phyloP scores from a whole-genome alignment of 2,329 filamentous ascomycete species.

The Trichoderma sp. region DNA sequence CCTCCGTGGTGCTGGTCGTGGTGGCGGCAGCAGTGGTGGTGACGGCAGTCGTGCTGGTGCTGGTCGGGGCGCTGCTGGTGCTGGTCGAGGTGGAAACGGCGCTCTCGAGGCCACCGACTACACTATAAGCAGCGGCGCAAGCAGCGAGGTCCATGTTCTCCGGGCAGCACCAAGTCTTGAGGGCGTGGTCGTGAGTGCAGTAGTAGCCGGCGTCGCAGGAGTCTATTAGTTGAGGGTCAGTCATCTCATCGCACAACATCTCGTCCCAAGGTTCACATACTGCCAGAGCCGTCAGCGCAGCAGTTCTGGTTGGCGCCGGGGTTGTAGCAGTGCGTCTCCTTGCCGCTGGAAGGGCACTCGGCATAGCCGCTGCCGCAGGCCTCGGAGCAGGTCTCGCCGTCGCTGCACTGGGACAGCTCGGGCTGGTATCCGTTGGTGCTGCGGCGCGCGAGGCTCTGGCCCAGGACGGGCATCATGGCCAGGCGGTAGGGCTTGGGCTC shows the following conservation, averaged over 20 bases:
- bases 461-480: constrained; percentile 42
- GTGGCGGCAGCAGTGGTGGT: constrained; percentile 32
- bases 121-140: constrained; percentile 57
- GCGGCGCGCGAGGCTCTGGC: constrained; percentile 49
- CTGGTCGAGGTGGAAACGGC: constrained; percentile 40
- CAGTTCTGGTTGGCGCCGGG: constrained; percentile 54
- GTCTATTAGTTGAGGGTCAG: constrained; percentile 47
- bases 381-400: constrained; percentile 55
- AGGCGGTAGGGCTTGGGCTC: constrained; percentile 44
- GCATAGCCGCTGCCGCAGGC: constrained; percentile 56
- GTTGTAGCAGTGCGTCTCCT: constrained; percentile 61
- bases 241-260: background rate
- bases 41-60: constrained; percentile 36
- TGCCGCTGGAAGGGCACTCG: constrained; percentile 54
- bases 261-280: constrained; percentile 45
- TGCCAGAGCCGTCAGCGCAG: constrained; percentile 60
- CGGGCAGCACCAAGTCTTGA: constrained; percentile 63
- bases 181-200: constrained; percentile 57
- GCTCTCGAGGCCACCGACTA: constrained; percentile 50
- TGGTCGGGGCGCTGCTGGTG: constrained; percentile 35
- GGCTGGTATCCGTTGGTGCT: constrained; percentile 53
- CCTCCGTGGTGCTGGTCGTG: constrained; percentile 37
- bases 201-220: constrained; percentile 64
- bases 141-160: constrained; percentile 54
- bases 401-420: constrained; percentile 51